Base-by-base conservation (phyloP, 164 flowering plant species). In the Annona cherimola region DNA sequence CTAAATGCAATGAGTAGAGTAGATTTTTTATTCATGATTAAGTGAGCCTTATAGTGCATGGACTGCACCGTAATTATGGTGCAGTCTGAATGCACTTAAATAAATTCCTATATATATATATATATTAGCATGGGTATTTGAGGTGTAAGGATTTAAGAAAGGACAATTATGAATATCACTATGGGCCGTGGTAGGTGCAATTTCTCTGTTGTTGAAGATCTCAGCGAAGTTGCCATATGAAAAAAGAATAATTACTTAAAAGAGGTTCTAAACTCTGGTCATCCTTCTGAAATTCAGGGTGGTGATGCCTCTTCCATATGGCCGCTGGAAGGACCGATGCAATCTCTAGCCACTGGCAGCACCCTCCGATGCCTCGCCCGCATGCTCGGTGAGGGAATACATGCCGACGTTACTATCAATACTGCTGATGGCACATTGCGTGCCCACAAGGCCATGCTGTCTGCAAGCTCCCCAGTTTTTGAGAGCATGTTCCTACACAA, bases 381-480 rank as follows among this genome's bases (percentile, higher is more conserved):
- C 73, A 94, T 94, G 98, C 91, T 94, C 50, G 74, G 85, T 3
- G 97, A 92, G 73, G 81, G 78, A 26, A 85, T 92, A 76, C 95
- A 86, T 79, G 76, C 98, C 5, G 98, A 94, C 77, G 88, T 92
- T 71, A 88, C 89, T 76, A 92, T 94, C 74, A 82, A 81, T 76
- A 85, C 90, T 1, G 78, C 88, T 4, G 87, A 86, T 63, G 96
- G 96, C 63, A 77, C 85, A 46, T 76, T 94, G 44, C 79, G 75
- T 57, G 93, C 97, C 66, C 98, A 94, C 86, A 92, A 86, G 76
- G 94, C 97, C 7, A 66, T 94, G 70, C 78, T 92, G 7, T 80
- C 96, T 20, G 92, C 93, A 39, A 89, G 92, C 74, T 94, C 98
- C 42, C 88, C 97, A 2, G 97, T 92, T 63, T 94, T 94, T 77